These are phyloP conservation scores for Cunninghamia lanceolata DNA, from an alignment of 75 land plant species.

Conservation along the genomic window DNA sequence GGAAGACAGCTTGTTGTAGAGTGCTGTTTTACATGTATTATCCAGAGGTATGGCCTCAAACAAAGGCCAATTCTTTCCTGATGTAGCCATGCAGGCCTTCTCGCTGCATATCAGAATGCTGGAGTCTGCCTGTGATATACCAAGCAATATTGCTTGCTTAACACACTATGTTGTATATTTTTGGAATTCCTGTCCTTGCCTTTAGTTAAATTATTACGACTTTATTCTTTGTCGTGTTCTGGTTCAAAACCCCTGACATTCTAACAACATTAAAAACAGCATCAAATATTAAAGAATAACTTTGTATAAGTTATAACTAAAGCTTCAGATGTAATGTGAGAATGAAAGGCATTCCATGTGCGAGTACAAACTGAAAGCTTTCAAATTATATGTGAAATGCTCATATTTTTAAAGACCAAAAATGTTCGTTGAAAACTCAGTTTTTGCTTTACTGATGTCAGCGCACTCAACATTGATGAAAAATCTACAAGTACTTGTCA, in stretches of 20 bases:
- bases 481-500: too few relatives aligned
- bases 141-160: background rate
- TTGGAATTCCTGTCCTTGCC: background rate
- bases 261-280: background rate
- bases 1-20: too few relatives aligned
- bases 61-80: too few relatives aligned
- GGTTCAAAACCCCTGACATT: background rate
- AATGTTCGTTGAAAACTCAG: background rate
- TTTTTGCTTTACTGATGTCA: background rate
- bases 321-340: background rate
- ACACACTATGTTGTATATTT: background rate
- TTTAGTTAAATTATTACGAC: background rate
- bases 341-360: background rate
- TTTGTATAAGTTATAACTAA: background rate
- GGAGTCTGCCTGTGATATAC: too few relatives aligned
- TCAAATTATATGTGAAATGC: too few relatives aligned
- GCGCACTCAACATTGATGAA: background rate
- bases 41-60: too few relatives aligned
- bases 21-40: too few relatives aligned
- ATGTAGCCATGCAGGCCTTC: too few relatives aligned
- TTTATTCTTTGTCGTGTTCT: background rate
- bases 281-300: background rate
- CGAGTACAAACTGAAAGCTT: background rate
- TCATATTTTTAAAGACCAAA: background rate
- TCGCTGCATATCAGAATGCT: too few relatives aligned